These are phyloP conservation scores for Metschnikowia baotianmanensis DNA, from an alignment of 805 yeast species.

Conservation along the genomic window DNA sequence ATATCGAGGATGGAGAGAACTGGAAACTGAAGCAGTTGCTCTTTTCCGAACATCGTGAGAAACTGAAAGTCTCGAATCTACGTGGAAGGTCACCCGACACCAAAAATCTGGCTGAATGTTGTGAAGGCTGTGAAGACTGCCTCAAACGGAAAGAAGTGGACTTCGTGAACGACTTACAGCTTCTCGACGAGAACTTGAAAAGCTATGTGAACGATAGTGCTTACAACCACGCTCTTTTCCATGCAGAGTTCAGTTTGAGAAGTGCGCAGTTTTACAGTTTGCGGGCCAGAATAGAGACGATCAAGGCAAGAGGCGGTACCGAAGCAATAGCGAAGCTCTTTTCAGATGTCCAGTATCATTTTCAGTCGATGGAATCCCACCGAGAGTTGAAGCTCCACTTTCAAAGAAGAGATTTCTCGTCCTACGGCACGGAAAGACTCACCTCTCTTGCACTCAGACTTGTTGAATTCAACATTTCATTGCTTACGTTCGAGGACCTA, in stretches of 20 bases:
- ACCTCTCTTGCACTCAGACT: not conserved
- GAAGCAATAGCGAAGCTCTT: not conserved
- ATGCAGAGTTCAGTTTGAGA: not conserved
- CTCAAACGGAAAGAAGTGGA: no score
- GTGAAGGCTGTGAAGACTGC: no score
- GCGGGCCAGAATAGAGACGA: not conserved
- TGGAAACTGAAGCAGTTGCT: no score
- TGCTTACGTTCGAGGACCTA: not conserved
- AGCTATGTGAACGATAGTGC: not conserved
- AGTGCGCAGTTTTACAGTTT: not conserved
- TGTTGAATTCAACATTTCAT: constrained; percentile 1
- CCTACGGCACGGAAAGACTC: not conserved
- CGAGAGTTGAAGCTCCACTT: not conserved
- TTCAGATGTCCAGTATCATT: not conserved
- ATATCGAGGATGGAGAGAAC: no score
- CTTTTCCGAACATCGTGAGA: no score
- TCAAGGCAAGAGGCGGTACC: not conserved
- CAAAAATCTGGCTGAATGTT: no score
- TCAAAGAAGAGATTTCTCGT: not conserved
- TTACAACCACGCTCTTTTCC: not conserved
- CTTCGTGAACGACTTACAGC: not conserved
- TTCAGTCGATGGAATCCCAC: constrained; percentile 1
- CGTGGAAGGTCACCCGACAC: no score
- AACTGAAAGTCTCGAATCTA: no score
- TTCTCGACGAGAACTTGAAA: not conserved